Base-by-base conservation (phyloP, 2,329 filamentous ascomycete genomes). In the Cytospora paraplurivora region DNA sequence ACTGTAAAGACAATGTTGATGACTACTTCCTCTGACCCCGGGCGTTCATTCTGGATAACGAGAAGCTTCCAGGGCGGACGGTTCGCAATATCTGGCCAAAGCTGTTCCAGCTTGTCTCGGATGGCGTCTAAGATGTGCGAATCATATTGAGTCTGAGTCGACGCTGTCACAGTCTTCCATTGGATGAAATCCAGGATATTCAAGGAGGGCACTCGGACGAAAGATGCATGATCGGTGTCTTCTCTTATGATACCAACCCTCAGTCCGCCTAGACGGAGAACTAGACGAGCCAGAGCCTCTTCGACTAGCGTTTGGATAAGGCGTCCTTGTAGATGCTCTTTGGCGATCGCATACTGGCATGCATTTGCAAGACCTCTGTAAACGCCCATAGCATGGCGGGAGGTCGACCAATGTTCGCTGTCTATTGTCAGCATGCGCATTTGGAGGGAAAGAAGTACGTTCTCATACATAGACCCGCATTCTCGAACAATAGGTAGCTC, bases 31-130 rank as follows among this genome's bases (percentile, higher is more conserved):
- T 65, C 60, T 1, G 69, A 52, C 4, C 63, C 35, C 15, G 56
- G 17, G 10, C 56, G 55, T 7, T 70, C 63, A n/a, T 63, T 47
- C 37, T 66, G 65, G 27, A 79, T 69, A 51, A 82, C 73, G 2
- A 76, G 71, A 13, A 83, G 62, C 49, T 76, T 79, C 84, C 83
- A 86, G 0, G 80, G 79, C 0, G 83, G 77, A 0, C 71, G 73
- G 1, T 67, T 70, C 4, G 72, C 74, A 1, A 80, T 66, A 13
- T 82, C 72, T 2, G 72, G 69, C 74, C 78, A 86, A 1, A 72
- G 64, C 41, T 72, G 73, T 47, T 78, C 74, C 54, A 82, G 79
- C 37, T 76, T 72, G 67, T 70, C 68, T 54, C 76, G 76, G 1
- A 81, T 72, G 0, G 76, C 67, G 8, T 65, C 58, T 4, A 76